Evolutionary conservation across 257 asterid genomes (phyloP), one percentile per base, ranked within the genome.

Genomic region (Cynanchum wilfordii): DNA sequence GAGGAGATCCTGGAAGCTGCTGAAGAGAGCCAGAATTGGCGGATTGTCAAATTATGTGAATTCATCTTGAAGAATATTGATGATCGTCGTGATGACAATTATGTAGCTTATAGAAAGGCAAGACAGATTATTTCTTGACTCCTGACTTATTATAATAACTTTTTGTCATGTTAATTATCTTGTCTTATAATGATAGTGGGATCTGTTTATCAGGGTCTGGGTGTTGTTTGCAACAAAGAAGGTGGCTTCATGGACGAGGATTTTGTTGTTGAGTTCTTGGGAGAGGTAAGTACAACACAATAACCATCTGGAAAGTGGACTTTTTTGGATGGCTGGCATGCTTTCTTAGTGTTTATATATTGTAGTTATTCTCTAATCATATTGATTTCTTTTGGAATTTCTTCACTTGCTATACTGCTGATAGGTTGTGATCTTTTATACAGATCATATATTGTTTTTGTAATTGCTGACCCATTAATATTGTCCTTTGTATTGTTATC

Each of bases 81-180:
- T 82, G 86, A 84, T 79, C 98, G 99, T 66, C 89, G 90, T 0
- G 94, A 84, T 82, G 99, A 95, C 87, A 90, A 89, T 68, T 95
- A 95, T 80, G 97, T 95, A 73, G 89, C 97, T 63, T 95, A 95
- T 79, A 87, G 99, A 89, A 95, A 95, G 99, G 99, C 89, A 70
- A 78, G 80, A 40, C 52, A 54, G 47, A 74, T 65, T 65, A 22
- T 27, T 29, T 55, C 27, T 59, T 69, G 27, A 29, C 42, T 59
- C 55, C 30, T 65, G 47, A 24, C 57, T 69, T 77, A 40, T 58
- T 55, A 33, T 29, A 27, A 19, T 77, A 70, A 47, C 36, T 66
- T 30, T 11, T 29, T 27, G 12, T 22, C 47, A 51, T 45, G 11
- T 44, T 52, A 44, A 54, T 71, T 75, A 47, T 27, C 27, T 69